Conservation (phyloP, 139 green algal genomes). For the Nannochloris sp. region DNA sequence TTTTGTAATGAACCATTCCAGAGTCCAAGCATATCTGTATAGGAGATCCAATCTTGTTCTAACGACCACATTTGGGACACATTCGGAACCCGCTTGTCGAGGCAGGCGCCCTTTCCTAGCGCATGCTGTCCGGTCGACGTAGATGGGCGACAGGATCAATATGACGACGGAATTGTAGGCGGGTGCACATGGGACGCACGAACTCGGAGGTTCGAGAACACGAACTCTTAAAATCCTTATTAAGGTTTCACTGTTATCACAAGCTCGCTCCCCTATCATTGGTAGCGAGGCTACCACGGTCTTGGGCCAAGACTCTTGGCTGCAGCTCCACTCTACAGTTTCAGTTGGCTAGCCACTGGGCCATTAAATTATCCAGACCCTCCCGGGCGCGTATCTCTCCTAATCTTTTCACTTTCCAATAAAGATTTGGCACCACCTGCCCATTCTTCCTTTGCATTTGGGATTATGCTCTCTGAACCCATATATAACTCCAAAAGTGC, state of each 20-base stretch:
- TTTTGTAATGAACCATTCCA: no score
- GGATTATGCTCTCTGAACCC: conserved; percentile 12
- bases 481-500: conserved; percentile 65
- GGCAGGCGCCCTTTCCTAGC: not conserved
- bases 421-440: conserved; percentile 17
- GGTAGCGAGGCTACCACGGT: no score
- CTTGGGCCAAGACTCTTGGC: no score
- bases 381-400: conserved; percentile 23
- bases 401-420: conserved; percentile 24
- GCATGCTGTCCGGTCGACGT: no score
- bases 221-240: not conserved
- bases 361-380: conserved; percentile 16
- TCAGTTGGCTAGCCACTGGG: no score
- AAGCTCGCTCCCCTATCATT: no score
- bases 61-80: not conserved
- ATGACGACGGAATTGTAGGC: not conserved
- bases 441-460: conserved; percentile 26
- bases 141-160: no score
- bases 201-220: not conserved
- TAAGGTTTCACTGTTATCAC: not conserved
- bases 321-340: not conserved
- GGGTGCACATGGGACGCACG: not conserved
- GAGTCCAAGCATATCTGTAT: not conserved
- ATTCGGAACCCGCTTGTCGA: conserved; percentile 2
- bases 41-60: not conserved